Evolutionary conservation across 768 basidiomycete species (phyloP).

Genomic region (Boletus vinaceobasis): DNA sequence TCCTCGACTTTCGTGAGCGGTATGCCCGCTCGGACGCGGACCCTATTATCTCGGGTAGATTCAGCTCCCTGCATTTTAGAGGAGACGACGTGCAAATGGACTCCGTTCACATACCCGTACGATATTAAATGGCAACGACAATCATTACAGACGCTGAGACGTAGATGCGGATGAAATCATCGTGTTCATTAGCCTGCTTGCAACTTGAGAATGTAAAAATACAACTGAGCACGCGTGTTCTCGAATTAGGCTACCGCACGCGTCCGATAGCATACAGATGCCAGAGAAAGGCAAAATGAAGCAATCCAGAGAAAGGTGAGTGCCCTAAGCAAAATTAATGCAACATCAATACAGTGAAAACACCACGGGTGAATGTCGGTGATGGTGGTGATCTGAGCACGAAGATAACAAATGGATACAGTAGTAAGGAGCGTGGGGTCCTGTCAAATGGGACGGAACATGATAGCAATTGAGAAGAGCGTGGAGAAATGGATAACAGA

Average conservation of each 20-base stretch:
- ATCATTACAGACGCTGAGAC: slow-evolving; percentile 7
- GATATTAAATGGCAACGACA: slow-evolving; percentile 18
- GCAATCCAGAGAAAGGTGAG: slow-evolving; percentile 7
- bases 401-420: neutral
- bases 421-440: slow-evolving; percentile 17
- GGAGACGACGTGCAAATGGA: slow-evolving; percentile 3
- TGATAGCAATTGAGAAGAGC: slow-evolving; percentile 3
- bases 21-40: slow-evolving; percentile 16
- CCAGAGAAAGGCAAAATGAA: slow-evolving; percentile 9
- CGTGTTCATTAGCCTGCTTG: slow-evolving; percentile 5
- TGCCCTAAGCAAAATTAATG: slow-evolving; percentile 6
- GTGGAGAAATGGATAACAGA: neutral
- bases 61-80: slow-evolving; percentile 17
- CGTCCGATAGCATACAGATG: slow-evolving; percentile 10
- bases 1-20: slow-evolving; percentile 32
- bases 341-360: slow-evolving; percentile 11
- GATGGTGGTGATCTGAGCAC: neutral
- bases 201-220: slow-evolving; percentile 12
- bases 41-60: slow-evolving; percentile 1
- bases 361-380: neutral
- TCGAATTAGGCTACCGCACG: slow-evolving; percentile 1
- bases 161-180: neutral
- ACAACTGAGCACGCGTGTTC: slow-evolving; percentile 11
- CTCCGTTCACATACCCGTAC: slow-evolving; percentile 3
- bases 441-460: slow-evolving; percentile 8